Conservation (phyloP, 225 moss, liverwort and hornwort species). For the Bryum argenteum region DNA sequence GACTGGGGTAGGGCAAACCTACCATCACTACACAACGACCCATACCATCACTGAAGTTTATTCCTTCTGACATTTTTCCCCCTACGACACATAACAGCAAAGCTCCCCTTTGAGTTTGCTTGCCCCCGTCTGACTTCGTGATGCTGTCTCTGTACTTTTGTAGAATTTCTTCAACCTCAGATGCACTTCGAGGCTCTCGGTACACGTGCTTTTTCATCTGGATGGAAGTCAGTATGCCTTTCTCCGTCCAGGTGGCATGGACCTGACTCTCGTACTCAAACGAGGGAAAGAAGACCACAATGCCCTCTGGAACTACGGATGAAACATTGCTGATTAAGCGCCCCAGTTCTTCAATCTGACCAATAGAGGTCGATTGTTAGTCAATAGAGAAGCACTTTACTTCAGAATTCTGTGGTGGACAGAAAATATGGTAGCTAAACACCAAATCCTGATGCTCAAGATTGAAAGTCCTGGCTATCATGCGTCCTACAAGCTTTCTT, state of each 20-base stretch:
- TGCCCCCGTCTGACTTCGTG: conserved; percentile 28
- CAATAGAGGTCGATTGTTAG: conserved; percentile 25
- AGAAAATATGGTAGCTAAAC: conserved; percentile 7
- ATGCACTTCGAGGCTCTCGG: conserved; percentile 78
- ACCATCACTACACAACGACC: conserved; percentile 98
- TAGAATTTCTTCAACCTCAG: conserved; percentile 67
- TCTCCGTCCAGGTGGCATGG: conserved; percentile 70
- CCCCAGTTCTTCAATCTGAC: conserved; percentile 85
- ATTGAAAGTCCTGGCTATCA: conserved; percentile 2
- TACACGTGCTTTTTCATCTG: conserved; percentile 76
- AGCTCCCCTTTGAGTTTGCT: conserved; percentile 58
- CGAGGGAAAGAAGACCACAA: conserved; percentile 89
- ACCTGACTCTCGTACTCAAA: conserved; percentile 94
- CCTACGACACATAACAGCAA: conserved; percentile 94
- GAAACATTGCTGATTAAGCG: conserved; percentile 84
- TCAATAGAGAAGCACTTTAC: neutral
- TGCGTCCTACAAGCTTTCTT: neutral
- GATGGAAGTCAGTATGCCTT: conserved; percentile 67
- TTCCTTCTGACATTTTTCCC: conserved; percentile 98
- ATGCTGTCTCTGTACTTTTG: conserved; percentile 74
- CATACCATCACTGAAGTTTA: conserved; percentile 98
- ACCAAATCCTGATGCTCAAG: conserved; percentile 15
- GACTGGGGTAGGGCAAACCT: conserved; percentile 92
- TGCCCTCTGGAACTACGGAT: conserved; percentile 87
- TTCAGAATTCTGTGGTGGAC: conserved; percentile 9